phyloP scores from a whole-genome alignment of 805 yeast species.

The Torulaspora indica region DNA sequence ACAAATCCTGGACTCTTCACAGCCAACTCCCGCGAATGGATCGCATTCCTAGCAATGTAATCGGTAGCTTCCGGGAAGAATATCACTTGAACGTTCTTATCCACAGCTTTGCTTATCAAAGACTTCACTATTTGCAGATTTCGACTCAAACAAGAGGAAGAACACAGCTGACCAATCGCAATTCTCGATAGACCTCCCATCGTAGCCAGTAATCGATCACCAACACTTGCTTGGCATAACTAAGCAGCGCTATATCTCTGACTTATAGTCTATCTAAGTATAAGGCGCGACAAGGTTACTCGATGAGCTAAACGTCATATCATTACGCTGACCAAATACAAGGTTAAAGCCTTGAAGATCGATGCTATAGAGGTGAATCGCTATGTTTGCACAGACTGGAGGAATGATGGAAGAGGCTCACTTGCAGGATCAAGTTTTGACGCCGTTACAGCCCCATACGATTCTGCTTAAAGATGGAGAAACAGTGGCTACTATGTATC shows the following conservation, averaged over 20 bases:
- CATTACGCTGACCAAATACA: neutral
- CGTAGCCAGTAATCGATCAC: neutral
- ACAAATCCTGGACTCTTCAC: constrained; percentile 42
- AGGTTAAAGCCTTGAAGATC: neutral
- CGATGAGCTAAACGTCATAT: neutral
- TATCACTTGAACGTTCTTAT: constrained; percentile 56
- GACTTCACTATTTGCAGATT: constrained; percentile 58
- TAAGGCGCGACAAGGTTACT: neutral
- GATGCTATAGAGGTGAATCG: neutral
- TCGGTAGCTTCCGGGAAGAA: constrained; percentile 95
- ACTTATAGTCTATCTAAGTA: too few relatives aligned
- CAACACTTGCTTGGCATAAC: neutral
- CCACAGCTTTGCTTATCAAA: constrained; percentile 61
- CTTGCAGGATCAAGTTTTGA: constrained; percentile 12
- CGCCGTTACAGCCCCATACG: constrained; percentile 55
- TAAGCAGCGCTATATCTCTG: too few relatives aligned
- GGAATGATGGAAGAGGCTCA: constrained; percentile 6
- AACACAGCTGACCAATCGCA: constrained; percentile 85
- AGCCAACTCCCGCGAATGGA: constrained; percentile 61
- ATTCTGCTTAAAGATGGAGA: constrained; percentile 81
- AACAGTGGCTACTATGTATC: constrained; percentile 89
- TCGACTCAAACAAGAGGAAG: constrained; percentile 54
- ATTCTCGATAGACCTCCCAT: constrained; percentile 32
- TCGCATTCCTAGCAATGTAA: constrained; percentile 67
- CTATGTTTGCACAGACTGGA: constrained; percentile 11